A percentile compares a stretch with the other conserved stretches of the same genome.
phyloP scores from a whole-genome alignment of 257 asterid species.

The Solanum sejunctum region DNA sequence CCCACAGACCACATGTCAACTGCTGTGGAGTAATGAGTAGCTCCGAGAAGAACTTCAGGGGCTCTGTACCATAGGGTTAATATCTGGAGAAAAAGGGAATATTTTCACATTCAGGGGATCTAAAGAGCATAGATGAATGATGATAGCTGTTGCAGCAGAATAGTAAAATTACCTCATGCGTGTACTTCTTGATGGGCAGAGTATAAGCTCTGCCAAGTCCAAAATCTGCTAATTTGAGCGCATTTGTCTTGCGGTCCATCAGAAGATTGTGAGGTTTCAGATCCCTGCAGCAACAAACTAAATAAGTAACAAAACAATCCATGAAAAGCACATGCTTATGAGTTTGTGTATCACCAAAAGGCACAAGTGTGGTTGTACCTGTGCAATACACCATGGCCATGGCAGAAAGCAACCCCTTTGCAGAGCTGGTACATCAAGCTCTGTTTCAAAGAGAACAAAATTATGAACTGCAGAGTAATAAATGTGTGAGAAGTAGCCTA shows the following conservation, averaged over 20 bases:
- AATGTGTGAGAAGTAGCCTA: background rate
- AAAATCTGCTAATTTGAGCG: constrained; percentile 93
- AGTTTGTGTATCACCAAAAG: background rate
- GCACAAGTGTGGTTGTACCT: constrained; percentile 23
- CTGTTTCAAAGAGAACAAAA: constrained; percentile 20
- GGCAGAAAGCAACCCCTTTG: constrained; percentile 93
- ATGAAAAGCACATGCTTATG: background rate
- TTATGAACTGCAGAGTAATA: background rate
- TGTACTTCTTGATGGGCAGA: constrained; percentile 88
- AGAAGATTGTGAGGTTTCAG: constrained; percentile 91
- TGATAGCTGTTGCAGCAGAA: background rate
- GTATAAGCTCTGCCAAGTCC: constrained; percentile 92
- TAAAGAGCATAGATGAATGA: background rate
- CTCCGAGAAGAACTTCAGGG: constrained; percentile 96
- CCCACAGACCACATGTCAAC: constrained; percentile 99
- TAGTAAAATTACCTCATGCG: constrained; percentile 57
- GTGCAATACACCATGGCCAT: constrained; percentile 90
- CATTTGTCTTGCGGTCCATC: constrained; percentile 92
- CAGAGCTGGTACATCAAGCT: constrained; percentile 93
- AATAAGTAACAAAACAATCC: background rate
- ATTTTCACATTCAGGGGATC: background rate
- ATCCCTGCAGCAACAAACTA: constrained; percentile 38
- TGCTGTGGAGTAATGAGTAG: constrained; percentile 91
- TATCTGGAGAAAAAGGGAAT: constrained; percentile 32
- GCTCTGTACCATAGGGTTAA: constrained; percentile 99